These are phyloP conservation scores for Spirogloea muscicola DNA, from an alignment of 139 green algal species.

Conservation along the genomic window DNA sequence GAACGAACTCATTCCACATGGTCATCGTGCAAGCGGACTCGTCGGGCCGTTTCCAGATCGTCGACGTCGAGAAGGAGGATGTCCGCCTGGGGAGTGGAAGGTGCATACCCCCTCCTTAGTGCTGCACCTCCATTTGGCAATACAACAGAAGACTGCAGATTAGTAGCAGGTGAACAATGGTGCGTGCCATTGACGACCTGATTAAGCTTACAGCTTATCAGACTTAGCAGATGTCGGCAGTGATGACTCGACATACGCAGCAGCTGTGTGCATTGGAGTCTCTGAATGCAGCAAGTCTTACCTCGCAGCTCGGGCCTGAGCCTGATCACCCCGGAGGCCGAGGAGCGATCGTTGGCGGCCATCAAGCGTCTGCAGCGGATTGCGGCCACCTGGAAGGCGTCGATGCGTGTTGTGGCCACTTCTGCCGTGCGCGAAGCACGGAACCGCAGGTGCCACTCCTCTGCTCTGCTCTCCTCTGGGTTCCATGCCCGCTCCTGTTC, in stretches of 20 bases:
- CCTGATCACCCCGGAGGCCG: conserved; percentile 34
- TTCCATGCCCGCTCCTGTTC: neutral
- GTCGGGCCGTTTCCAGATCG: conserved; percentile 29
- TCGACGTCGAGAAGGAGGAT: conserved; percentile 43
- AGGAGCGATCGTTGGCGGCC: conserved; percentile 35
- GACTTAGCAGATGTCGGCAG: neutral
- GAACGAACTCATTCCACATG: conserved; percentile 51
- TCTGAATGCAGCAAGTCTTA: neutral
- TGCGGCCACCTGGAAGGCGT: conserved; percentile 9
- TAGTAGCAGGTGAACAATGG: neutral
- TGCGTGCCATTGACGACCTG: neutral
- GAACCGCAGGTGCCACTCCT: conserved; percentile 15
- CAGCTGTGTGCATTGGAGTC: neutral
- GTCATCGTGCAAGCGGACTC: conserved; percentile 36
- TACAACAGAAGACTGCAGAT: neutral
- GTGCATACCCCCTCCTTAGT: neutral
- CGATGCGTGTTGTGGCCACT: conserved; percentile 42
- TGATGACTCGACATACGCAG: neutral
- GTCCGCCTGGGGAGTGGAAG: conserved; percentile 31
- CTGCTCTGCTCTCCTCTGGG: neutral
- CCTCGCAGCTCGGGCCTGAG: conserved; percentile 13
- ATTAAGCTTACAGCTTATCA: neutral
- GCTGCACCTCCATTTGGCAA: neutral
- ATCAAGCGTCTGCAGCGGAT: conserved; percentile 40
- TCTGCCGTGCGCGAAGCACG: conserved; percentile 46